Conservation (phyloP, 306 rosid genomes). For the Lathyrus oleraceus region DNA sequence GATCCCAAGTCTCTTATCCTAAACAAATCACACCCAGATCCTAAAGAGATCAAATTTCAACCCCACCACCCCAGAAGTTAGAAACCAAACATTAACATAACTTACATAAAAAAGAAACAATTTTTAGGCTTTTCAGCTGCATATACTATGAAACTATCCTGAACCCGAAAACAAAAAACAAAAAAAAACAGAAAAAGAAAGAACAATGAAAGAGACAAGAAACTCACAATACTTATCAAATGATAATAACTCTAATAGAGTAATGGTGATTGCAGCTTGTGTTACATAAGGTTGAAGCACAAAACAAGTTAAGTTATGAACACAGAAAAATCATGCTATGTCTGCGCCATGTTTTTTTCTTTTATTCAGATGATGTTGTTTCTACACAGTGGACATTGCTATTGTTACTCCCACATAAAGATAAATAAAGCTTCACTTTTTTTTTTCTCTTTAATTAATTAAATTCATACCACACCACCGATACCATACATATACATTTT, state of each 20-base stretch:
- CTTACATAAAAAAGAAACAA: conserved; percentile 23
- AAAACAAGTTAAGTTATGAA: conserved; percentile 37
- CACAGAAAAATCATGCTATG: conserved; percentile 24
- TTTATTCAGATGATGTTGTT: conserved; percentile 1
- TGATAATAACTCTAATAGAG: conserved; percentile 14
- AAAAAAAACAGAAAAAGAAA: conserved; percentile 15
- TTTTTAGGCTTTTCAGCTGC: conserved; percentile 24
- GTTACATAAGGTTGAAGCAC: conserved; percentile 38
- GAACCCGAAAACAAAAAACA: too few species aligned
- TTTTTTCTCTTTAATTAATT: conserved; percentile 5
- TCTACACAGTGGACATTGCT: conserved; percentile 21
- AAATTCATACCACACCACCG: neutral
- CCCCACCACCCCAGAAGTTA: conserved; percentile 14
- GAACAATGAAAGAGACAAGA: conserved; percentile 1
- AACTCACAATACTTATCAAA: conserved; percentile 51
- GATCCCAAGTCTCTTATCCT: conserved; percentile 27
- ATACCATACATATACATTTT: neutral
- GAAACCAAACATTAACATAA: neutral
- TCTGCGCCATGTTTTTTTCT: conserved; percentile 33
- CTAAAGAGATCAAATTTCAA: conserved; percentile 31
- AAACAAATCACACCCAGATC: conserved; percentile 43
- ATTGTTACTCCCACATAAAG: conserved; percentile 11
- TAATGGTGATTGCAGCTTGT: conserved; percentile 9
- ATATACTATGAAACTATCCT: conserved; percentile 12
- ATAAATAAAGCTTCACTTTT: neutral